Base-by-base conservation (phyloP, 2,329 filamentous ascomycete species). In the Apiospora phragmitis region DNA sequence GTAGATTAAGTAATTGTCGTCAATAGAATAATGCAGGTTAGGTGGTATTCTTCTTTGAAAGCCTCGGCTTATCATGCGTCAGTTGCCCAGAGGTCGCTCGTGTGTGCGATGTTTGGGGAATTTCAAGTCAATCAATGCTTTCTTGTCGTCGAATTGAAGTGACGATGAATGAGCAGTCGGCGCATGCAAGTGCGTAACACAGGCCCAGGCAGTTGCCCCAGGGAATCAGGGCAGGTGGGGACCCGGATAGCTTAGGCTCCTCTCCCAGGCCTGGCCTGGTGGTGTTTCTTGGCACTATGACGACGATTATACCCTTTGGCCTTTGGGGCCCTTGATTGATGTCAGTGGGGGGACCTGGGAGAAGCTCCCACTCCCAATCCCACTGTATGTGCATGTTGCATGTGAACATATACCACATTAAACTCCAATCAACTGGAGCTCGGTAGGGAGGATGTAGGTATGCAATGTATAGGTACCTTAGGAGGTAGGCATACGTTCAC, bases 181-280 rank as follows among this genome's bases (percentile, higher is more conserved):
- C 55, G 55, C 55, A 62, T 62, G 55, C n/a, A n/a, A n/a, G n/a
- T n/a, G n/a, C 55, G 55, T 62, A 62, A 62, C 55, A 62, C 55
- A 62, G 38, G 38, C 7, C 38, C 38, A 38, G 38, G 26, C 16
- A 49, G 45, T 51, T 59, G 32, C 55, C 38, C 29, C 55, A 38
- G 29, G 55, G 32, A 62, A 62, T 38, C 55, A 62, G 55, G 55
- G 55, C 55, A 62, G 32, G 55, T 62, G 55, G 55, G 32, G 55
- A 38, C 51, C 32, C 55, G 55, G 38, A 38, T 29, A 11, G 51
- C 51, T 59, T 59, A 59, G 35, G 43, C 43, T 47, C 51, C 14
- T 29, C 49, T 55, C 49, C 49, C 49, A 5, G 49, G 49, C 6
- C 49, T 26, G 12, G 24, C 12, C 47, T 18, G 49, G 49, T 21